Conservation (phyloP, 352 stramenopile genomes). For the Phytophthora litchii region DNA sequence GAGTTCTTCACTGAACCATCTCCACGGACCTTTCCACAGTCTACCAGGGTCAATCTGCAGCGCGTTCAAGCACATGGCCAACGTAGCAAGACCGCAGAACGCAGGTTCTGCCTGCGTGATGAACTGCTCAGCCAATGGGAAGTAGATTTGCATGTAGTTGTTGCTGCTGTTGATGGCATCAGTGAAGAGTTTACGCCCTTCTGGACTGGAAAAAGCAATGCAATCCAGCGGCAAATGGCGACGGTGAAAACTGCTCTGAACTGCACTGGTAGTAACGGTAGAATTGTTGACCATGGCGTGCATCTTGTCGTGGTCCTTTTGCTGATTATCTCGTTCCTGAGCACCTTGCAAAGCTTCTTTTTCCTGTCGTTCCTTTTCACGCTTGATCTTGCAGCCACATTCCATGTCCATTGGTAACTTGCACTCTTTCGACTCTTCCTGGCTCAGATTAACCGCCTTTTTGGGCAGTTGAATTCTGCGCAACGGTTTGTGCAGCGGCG, state of each 20-base stretch:
- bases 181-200: slow-evolving; percentile 87
- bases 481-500: slow-evolving; percentile 26
- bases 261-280: slow-evolving; percentile 64
- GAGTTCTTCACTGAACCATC: slow-evolving; percentile 87
- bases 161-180: slow-evolving; percentile 64
- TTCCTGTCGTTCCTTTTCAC: slow-evolving; percentile 46
- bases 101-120: slow-evolving; percentile 92
- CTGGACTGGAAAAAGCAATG: slow-evolving; percentile 83
- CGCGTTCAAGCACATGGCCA: slow-evolving; percentile 85
- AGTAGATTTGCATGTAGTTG: slow-evolving; percentile 93
- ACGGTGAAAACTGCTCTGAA: slow-evolving; percentile 83
- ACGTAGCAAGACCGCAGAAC: slow-evolving; percentile 88
- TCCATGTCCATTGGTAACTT: slow-evolving; percentile 57
- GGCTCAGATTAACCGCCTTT: neutral
- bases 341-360: slow-evolving; percentile 26
- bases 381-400: slow-evolving; percentile 53
- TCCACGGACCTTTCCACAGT: slow-evolving; percentile 81
- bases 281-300: slow-evolving; percentile 37
- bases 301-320: slow-evolving; percentile 14
- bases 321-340: slow-evolving; percentile 20
- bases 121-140: slow-evolving; percentile 90
- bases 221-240: slow-evolving; percentile 81
- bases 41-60: slow-evolving; percentile 77
- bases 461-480: slow-evolving; percentile 29
- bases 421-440: slow-evolving; percentile 33